Base-by-base conservation (phyloP, 2,329 filamentous ascomycete species). In the Rhynchosporium secalis region DNA sequence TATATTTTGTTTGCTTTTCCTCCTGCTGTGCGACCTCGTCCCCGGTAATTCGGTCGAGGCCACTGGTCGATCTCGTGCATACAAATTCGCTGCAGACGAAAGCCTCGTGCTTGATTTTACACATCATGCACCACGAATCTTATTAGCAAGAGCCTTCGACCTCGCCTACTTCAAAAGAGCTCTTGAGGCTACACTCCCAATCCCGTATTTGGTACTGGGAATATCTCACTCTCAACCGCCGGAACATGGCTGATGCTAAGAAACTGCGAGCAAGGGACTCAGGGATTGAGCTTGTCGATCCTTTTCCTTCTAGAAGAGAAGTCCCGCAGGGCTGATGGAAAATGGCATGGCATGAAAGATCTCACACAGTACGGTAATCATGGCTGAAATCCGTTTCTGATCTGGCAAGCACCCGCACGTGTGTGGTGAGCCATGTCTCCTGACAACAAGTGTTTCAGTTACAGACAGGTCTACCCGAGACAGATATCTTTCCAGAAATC, bases 371-470 rank as follows among this genome's bases (percentile, higher is more conserved):
- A 62, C 55, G 54, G 40, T 49, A 52, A 49, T 52, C 20, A 26
- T 51, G 48, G 29, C 60, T 28, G 58, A 29, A 33, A 38, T 31
- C 12, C 58, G 59, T 65, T 63, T 64, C 62, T 60, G 55, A 52
- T 51, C 36, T 47, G 46, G 46, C 43, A 62, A 58, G 56, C 55
- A 45, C n/a, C 33, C 48, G 29, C 41, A 43, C 47, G 20, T 60
- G 62, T 64, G 61, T 62, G 38, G 60, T 56, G 43, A 64, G 59
- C 66, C 66, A 52, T 56, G 65, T 63, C 49, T 61, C 59, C 65
- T 62, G 52, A 65, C 66, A 47, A 56, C 61, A 49, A 65, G 59
- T 59, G 66, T 68, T 66, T 68, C 62, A 60, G 56, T 15, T 36
- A 5, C 29, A 33, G 48, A 38, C 33, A 36, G 29, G 46, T 10